phyloP scores from a whole-genome alignment of 78 protist species.

The slime mould (Dictyostelium discoideum) region DNA sequence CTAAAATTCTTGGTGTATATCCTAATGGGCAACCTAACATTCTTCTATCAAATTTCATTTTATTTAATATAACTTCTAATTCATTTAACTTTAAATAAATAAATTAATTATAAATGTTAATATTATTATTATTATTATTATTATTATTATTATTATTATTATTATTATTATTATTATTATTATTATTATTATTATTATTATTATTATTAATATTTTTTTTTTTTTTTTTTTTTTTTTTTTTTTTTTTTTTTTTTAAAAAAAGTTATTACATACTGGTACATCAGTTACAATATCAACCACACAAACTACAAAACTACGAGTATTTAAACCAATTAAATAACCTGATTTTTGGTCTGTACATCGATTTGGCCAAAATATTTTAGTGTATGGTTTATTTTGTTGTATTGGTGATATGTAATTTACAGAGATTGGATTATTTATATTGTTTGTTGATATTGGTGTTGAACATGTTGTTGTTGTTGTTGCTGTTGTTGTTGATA shows the following conservation, averaged over 20 bases:
- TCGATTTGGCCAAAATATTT: conserved; percentile 71
- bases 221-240: too few relatives aligned
- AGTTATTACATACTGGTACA: conserved; percentile 23
- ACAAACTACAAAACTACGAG: conserved; percentile 65
- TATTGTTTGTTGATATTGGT: background rate
- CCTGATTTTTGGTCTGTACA: conserved; percentile 65
- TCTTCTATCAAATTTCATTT: conserved; percentile 31
- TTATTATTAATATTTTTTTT: too few relatives aligned
- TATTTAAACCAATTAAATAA: conserved; percentile 57
- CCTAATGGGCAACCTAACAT: conserved; percentile 61
- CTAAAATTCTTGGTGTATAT: conserved; percentile 47
- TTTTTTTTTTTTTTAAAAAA: background rate
- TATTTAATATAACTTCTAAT: conserved; percentile 36
- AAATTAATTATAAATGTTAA: background rate
- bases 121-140: background rate
- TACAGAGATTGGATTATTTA: background rate
- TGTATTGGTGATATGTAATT: background rate
- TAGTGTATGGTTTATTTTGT: conserved; percentile 51
- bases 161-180: too few relatives aligned
- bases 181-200: too few relatives aligned
- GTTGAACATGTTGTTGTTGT: background rate
- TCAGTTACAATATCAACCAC: conserved; percentile 69
- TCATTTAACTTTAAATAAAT: conserved; percentile 15
- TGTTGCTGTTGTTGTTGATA: background rate
- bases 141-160: too few relatives aligned